Base-by-base conservation (phyloP, 129 eudicot species). In the Cynara cardunculus region DNA sequence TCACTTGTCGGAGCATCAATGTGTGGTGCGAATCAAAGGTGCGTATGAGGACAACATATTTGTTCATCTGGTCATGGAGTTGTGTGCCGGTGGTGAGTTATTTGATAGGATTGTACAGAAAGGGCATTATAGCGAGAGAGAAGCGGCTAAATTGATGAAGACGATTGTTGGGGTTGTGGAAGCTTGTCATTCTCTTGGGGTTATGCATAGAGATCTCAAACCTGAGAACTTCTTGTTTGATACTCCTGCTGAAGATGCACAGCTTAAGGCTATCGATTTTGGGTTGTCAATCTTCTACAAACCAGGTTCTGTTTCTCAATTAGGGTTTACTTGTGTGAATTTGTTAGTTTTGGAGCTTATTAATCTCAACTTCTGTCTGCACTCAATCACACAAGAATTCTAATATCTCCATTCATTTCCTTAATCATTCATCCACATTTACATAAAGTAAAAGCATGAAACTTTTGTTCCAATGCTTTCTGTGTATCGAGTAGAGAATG, bases 191-290 rank as follows among this genome's bases (percentile, higher is more conserved):
- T 89, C 90, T n/a, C 86, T 89, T 70, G 93, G 93, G 22, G 89
- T 89, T 59, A 87, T 89, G 91, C 93, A 89, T 83, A 81, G 93
- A 79, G 93, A 89, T 83, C 89, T 89, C 26, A 89, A 89, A 73
- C 93, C 93, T 8, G 93, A 89, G 71, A 89, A 89, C 69, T 89
- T 89, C 73, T 69, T 89, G 81, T 85, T 89, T 77, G 84, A 79
- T 83, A 74, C 56, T 24, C 21, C 72, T 76, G 88, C 73, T 27
- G 91, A 89, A 61, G 88, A 87, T 82, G 91, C 93, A 61, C 86
- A 80, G 37, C 84, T 89, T 75, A 87, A 89, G 88, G 89, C 94
- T 25, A 90, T 88, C 11, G 94, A 90, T 87, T 90, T 90, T 62
- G 94, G 94, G 16, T 81, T 90, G 77, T 90, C 94, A 26, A 73